phyloP scores from a whole-genome alignment of 768 basidiomycete genomes.

The Leccinum uliginosum region DNA sequence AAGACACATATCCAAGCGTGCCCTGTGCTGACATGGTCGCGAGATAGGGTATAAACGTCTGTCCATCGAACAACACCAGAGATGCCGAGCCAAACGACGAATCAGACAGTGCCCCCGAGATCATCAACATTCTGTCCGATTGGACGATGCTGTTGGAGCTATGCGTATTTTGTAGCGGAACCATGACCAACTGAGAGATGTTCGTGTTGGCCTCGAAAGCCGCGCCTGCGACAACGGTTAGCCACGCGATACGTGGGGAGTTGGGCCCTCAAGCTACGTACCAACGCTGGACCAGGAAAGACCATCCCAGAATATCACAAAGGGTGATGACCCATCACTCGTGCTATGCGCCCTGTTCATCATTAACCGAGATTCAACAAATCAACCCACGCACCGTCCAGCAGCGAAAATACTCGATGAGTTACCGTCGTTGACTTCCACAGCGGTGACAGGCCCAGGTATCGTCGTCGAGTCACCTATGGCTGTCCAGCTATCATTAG shows the following conservation, averaged over 20 bases:
- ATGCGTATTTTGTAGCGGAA: conserved; percentile 82
- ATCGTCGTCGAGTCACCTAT: conserved; percentile 58
- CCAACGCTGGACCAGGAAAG: conserved; percentile 65
- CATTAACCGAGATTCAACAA: background rate
- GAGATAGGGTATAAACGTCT: conserved; percentile 77
- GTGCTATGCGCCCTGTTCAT: conserved; percentile 34
- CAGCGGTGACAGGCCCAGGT: conserved; percentile 86
- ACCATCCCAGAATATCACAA: conserved; percentile 86
- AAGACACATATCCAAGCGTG: conserved; percentile 62
- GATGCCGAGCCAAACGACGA: conserved; percentile 75
- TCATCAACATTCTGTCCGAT: conserved; percentile 83
- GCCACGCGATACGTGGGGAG: background rate
- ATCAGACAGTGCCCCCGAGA: conserved; percentile 74
- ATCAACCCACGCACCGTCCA: conserved; percentile 59
- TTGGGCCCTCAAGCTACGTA: conserved; percentile 26
- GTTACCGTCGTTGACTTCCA: conserved; percentile 81
- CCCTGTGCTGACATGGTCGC: conserved; percentile 63
- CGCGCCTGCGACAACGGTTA: conserved; percentile 40
- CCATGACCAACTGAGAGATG: conserved; percentile 83
- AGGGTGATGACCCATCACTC: conserved; percentile 58
- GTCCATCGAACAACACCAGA: conserved; percentile 83
- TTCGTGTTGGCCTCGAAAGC: conserved; percentile 52
- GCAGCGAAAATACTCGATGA: conserved; percentile 84
- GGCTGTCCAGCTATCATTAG: conserved; percentile 70
- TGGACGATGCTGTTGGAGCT: conserved; percentile 66